phyloP scores from a whole-genome alignment of 2,329 filamentous ascomycete species.

The Trichoderma hamatum region DNA sequence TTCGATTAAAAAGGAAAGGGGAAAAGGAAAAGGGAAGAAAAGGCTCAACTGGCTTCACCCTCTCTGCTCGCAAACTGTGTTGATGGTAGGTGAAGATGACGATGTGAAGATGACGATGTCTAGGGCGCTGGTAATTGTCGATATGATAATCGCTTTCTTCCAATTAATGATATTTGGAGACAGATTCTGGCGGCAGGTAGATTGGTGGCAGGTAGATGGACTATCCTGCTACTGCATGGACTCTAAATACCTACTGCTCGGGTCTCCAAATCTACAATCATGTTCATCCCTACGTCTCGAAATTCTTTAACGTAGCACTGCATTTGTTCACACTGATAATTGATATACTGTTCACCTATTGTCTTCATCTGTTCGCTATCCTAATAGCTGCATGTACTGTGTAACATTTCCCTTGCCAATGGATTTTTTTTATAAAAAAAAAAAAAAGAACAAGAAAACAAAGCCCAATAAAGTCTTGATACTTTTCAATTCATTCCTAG shows the following conservation, averaged over 20 bases:
- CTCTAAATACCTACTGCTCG: neutral
- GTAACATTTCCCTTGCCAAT: constrained; percentile 12
- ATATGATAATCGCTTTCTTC: neutral
- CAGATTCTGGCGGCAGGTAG: too few species aligned
- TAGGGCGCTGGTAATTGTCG: neutral
- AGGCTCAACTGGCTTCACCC: neutral
- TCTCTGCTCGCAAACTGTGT: neutral
- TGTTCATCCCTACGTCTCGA: neutral
- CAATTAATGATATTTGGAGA: too few species aligned
- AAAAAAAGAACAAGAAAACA: neutral
- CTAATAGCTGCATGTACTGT: neutral
- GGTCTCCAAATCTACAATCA: neutral
- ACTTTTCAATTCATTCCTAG: constrained; percentile 8
- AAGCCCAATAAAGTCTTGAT: constrained; percentile 8
- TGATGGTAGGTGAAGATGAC: neutral
- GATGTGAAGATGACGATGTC: neutral
- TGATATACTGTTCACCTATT: neutral
- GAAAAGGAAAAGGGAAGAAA: too few species aligned
- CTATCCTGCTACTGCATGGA: neutral
- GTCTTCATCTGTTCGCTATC: constrained; percentile 4
- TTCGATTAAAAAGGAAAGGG: too few species aligned
- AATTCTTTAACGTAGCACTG: neutral
- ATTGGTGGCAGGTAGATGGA: neutral
- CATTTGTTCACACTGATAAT: neutral
- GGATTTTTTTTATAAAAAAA: neutral